Percentiles rank a stretch among this genome's conserved stretches.
These are phyloP conservation scores for Fusarium sp. DNA, from an alignment of 2,329 filamentous ascomycete species.

Conservation along the genomic window DNA sequence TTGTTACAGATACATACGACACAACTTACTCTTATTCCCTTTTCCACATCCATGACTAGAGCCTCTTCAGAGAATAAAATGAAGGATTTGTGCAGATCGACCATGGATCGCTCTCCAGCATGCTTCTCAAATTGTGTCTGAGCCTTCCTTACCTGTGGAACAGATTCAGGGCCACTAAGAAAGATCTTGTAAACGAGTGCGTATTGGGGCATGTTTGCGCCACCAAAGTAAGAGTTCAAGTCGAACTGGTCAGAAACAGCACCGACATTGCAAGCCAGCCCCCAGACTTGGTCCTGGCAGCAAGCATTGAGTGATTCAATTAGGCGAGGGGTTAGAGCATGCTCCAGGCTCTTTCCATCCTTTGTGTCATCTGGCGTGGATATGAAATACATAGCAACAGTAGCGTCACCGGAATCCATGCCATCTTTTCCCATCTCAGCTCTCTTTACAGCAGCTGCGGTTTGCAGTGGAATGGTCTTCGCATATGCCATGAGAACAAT, in stretches of 20 bases:
- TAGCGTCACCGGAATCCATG: background rate
- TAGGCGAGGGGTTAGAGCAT: background rate
- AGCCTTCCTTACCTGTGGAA: background rate
- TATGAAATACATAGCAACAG: background rate
- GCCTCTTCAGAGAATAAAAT: background rate
- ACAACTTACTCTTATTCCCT: background rate
- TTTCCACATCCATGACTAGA: background rate
- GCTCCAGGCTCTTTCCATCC: background rate
- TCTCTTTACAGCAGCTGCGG: background rate
- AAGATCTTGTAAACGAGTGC: background rate
- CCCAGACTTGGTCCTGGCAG: background rate
- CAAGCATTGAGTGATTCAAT: background rate
- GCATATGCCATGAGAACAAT: background rate
- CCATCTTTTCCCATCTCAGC: accelerated
- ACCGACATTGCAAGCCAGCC: background rate
- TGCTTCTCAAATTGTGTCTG: background rate
- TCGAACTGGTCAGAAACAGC: background rate
- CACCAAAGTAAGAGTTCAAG: background rate
- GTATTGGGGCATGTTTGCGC: background rate
- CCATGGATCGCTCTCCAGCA: background rate
- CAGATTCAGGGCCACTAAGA: background rate
- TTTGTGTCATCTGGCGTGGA: background rate
- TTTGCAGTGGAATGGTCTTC: background rate
- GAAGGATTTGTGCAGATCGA: background rate
- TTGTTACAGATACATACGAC: background rate